Evolutionary conservation across 495 filamentous ascomycete genomes (phyloP).

Genomic region (Penicillium roqueforti): DNA sequence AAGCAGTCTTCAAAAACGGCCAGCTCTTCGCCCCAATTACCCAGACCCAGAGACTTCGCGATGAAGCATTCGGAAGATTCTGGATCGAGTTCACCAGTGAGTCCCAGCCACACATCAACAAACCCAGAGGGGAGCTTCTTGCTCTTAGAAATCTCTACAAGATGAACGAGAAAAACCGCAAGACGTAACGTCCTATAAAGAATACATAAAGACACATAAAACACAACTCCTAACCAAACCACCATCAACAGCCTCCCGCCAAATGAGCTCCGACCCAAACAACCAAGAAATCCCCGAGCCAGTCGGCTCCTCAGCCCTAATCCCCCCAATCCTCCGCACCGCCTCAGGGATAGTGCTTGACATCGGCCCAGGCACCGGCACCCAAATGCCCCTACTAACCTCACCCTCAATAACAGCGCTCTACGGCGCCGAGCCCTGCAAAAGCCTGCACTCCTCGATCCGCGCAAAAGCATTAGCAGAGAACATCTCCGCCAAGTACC

Average conservation of each 20-base stretch:
- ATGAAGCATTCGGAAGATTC: conserved; percentile 43
- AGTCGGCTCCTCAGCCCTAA: conserved; percentile 31
- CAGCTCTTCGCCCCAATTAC: conserved; percentile 38
- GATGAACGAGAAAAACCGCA: too few relatives aligned
- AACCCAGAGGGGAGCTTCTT: not conserved
- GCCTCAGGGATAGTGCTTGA: conserved; percentile 42
- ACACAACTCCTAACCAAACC: not conserved
- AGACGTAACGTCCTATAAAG: too few relatives aligned
- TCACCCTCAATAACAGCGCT: conserved; percentile 49
- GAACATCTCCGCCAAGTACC: conserved; percentile 57
- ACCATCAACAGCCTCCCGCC: conserved; percentile 9
- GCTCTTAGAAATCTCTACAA: not conserved
- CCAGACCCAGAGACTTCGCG: conserved; percentile 29
- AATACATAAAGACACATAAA: not conserved
- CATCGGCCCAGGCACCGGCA: conserved; percentile 49
- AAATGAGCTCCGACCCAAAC: conserved; percentile 8
- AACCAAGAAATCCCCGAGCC: conserved; percentile 6
- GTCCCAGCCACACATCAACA: conserved; percentile 1
- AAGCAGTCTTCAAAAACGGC: conserved; percentile 33
- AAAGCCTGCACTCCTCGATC: conserved; percentile 49
- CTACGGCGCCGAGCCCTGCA: conserved; percentile 67
- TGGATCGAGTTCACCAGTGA: conserved; percentile 40
- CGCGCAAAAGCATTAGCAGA: conserved; percentile 39
- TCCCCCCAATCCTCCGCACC: conserved; percentile 36
- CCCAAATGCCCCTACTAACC: conserved; percentile 43